Evolutionary conservation across 345 rosid genomes (phyloP).

Genomic region (Corchorus capsularis): DNA sequence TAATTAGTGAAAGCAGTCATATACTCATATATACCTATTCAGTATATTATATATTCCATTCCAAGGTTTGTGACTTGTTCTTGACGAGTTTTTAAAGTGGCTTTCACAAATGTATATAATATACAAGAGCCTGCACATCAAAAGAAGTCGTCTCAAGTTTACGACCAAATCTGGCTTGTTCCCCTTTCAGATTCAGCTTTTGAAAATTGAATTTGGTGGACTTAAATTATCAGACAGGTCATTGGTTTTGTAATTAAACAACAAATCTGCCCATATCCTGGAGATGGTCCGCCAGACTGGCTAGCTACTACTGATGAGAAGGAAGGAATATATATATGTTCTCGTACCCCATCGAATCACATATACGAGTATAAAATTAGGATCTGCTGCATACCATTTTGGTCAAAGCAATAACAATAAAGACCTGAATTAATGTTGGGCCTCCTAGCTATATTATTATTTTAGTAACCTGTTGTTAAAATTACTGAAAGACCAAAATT

Average conservation of each 20-base stretch:
- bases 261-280: neutral
- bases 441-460: neutral
- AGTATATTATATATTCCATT: no score
- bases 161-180: neutral
- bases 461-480: neutral
- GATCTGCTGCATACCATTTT: neutral
- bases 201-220: neutral
- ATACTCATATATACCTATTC: no score
- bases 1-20: no score
- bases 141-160: neutral
- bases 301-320: neutral
- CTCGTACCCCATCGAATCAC: neutral
- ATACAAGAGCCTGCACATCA: neutral
- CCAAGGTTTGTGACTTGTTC: neutral
- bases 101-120: neutral
- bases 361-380: neutral
- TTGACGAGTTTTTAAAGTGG: neutral
- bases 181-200: neutral
- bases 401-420: neutral
- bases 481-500: neutral
- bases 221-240: neutral
- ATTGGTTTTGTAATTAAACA: slow-evolving; percentile 3
- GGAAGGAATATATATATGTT: neutral
- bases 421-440: neutral
- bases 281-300: slow-evolving; percentile 9